Conservation (phyloP, 2,329 filamentous ascomycete species). For the Venturia carpophila region DNA sequence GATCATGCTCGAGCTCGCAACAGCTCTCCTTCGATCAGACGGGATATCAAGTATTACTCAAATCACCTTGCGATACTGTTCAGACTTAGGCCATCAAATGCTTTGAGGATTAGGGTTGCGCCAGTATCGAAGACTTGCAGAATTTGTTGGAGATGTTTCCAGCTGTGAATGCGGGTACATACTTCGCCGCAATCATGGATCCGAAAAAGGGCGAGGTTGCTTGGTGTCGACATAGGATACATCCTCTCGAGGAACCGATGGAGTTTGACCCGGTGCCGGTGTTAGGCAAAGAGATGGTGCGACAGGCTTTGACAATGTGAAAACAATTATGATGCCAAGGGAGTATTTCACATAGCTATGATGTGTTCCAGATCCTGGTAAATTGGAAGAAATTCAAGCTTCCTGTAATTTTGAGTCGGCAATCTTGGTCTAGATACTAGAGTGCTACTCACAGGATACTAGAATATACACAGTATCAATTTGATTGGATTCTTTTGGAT, state of each 20-base stretch:
- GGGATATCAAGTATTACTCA: conserved; percentile 37
- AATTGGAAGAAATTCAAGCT: too few species aligned
- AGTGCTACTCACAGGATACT: too few species aligned
- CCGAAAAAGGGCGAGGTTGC: conserved; percentile 40
- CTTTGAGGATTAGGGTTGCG: conserved; percentile 42
- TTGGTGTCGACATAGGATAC: conserved; percentile 31
- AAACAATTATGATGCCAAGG: too few species aligned
- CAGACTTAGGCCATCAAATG: conserved; percentile 46
- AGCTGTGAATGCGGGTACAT: conserved; percentile 49
- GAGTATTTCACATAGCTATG: too few species aligned
- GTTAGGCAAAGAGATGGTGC: too few species aligned
- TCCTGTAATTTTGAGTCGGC: too few species aligned
- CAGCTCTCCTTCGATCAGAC: conserved; percentile 26
- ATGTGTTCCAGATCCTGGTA: too few species aligned
- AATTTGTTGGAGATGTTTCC: conserved; percentile 46
- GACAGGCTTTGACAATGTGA: too few species aligned
- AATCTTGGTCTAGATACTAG: too few species aligned
- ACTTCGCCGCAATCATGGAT: conserved; percentile 53
- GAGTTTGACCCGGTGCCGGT: too few species aligned
- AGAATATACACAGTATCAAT: too few species aligned
- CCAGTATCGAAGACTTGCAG: conserved; percentile 31
- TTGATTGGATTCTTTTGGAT: too few species aligned
- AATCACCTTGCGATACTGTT: conserved; percentile 48
- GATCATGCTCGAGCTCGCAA: conserved; percentile 43
- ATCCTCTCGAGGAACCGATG: conserved; percentile 5